A percentile compares a stretch with the other conserved stretches of the same genome.
Evolutionary conservation across 768 basidiomycete species (phyloP).

Genomic region (Russula olivacea): DNA sequence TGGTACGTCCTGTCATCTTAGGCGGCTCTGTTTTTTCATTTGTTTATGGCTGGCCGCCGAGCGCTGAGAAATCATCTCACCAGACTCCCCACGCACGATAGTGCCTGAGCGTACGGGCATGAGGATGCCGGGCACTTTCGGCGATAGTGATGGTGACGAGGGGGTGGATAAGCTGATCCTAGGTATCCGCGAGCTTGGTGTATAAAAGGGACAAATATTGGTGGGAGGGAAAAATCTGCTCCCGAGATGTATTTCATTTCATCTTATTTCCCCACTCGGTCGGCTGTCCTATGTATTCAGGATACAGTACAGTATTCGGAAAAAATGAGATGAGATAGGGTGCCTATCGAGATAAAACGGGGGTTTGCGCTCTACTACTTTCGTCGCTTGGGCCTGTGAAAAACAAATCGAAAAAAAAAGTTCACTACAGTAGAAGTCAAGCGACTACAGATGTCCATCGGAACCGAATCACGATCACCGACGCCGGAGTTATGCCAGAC

Average conservation of each 20-base stretch:
- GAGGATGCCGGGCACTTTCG: slow-evolving; percentile 17
- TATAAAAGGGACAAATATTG: background rate
- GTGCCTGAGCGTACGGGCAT: background rate
- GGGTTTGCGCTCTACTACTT: background rate
- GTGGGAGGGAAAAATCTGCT: no score
- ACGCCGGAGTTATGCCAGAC: no score
- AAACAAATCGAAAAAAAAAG: background rate
- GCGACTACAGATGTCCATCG: background rate
- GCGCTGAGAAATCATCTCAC: background rate
- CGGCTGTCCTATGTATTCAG: background rate
- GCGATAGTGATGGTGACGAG: background rate
- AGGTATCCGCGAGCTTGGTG: slow-evolving; percentile 1
- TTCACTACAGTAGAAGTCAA: background rate
- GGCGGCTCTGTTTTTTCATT: background rate
- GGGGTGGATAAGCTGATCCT: slow-evolving; percentile 4
- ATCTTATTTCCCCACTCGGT: background rate
- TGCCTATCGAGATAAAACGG: background rate
- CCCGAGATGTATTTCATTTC: background rate
- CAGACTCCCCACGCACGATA: slow-evolving; percentile 3
- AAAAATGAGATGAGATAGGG: background rate
- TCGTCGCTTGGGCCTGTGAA: background rate
- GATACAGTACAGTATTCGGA: background rate
- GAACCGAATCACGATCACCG: background rate
- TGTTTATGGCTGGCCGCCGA: background rate
- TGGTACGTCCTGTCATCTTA: slow-evolving; percentile 12